Evolutionary conservation across 306 rosid genomes (phyloP), one percentile per base, ranked within the genome.

Genomic region (Quercus aquifolioides): DNA sequence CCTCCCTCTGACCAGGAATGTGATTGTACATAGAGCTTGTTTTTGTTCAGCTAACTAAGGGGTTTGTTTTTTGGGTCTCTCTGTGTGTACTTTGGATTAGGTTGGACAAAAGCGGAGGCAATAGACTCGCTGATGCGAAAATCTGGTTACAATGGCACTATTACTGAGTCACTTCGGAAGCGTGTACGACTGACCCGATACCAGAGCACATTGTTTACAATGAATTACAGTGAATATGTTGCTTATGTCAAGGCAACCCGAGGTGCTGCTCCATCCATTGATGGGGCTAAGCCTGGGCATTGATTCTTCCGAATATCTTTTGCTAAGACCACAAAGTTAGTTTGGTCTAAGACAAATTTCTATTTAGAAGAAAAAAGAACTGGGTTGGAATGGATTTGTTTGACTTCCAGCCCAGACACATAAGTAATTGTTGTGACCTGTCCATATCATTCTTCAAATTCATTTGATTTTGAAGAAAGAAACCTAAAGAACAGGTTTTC

Each of bases 91-190:
- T 73, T 80, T n/a, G 70, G 76, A 85, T 85, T 75, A 96, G 98
- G 97, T 83, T 96, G 99, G 99, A 88, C 94, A 20, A 88, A 78
- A 79, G 52, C 69, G 13, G 96, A 93, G 91, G 96, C 99, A 52
- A 93, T 91, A 12, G 99, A 96, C 86, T 96, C 99, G 5, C 81
- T 96, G 90, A 79, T 96, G 77, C 92, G 93, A 6, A 96, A 96
- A 86, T 92, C 99, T 3, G 99, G 98, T 55, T 93, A 84, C 75
- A 87, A 82, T 69, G 91, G 99, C 30, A 43, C 63, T 19, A 96
- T 96, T 77, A 91, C 88, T 0, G 98, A 91, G 79, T 78, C 90
- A 5, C 71, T 93, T 25, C 85, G 96, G 76, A 93, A 84, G 87
- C 76, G 73, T 60, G 72, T 93, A 58, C 78, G 72, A 69, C 80